A percentile compares a stretch with the other conserved stretches of the same genome.
phyloP scores from a whole-genome alignment of 2,329 filamentous ascomycete species.

The Alternaria longipes region DNA sequence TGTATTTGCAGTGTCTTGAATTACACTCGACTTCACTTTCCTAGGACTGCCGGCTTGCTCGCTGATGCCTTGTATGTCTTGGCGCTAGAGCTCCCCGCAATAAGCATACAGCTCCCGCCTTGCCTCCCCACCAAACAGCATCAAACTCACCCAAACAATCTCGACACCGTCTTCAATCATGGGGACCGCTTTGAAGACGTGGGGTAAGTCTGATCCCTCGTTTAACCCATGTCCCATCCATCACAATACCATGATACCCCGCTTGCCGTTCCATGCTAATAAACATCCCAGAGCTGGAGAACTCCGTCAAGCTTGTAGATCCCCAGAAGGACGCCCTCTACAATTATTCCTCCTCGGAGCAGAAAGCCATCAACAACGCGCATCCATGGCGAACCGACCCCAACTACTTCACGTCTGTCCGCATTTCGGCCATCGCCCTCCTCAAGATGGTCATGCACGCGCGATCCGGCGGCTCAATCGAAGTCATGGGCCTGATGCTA shows the following conservation, averaged over 20 bases:
- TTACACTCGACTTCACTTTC: background rate
- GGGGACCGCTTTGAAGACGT: conserved; percentile 49
- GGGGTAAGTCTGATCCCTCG: conserved; percentile 38
- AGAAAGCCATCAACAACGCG: conserved; percentile 70
- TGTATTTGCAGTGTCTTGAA: background rate
- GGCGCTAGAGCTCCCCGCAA: conserved; percentile 41
- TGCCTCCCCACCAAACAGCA: conserved; percentile 21
- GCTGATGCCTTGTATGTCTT: conserved; percentile 41
- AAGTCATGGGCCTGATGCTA: conserved; percentile 98
- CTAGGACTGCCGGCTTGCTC: background rate
- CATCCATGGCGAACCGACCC: conserved; percentile 82
- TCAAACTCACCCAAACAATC: conserved; percentile 13
- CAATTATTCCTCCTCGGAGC: conserved; percentile 74
- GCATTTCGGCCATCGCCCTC: conserved; percentile 91
- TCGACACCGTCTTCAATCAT: conserved; percentile 29
- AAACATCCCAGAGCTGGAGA: conserved; percentile 78
- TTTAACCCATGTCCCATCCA: background rate
- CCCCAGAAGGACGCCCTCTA: conserved; percentile 90
- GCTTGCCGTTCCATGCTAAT: conserved; percentile 25
- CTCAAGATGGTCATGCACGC: conserved; percentile 99
- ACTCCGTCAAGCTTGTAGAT: conserved; percentile 82
- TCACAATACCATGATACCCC: conserved; percentile 17
- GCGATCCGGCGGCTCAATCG: conserved; percentile 88
- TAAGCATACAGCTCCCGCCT: conserved; percentile 12
- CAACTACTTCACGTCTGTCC: conserved; percentile 90